Base-by-base conservation (phyloP, 208 protist genomes). In the Leishmania martiniquensis region DNA sequence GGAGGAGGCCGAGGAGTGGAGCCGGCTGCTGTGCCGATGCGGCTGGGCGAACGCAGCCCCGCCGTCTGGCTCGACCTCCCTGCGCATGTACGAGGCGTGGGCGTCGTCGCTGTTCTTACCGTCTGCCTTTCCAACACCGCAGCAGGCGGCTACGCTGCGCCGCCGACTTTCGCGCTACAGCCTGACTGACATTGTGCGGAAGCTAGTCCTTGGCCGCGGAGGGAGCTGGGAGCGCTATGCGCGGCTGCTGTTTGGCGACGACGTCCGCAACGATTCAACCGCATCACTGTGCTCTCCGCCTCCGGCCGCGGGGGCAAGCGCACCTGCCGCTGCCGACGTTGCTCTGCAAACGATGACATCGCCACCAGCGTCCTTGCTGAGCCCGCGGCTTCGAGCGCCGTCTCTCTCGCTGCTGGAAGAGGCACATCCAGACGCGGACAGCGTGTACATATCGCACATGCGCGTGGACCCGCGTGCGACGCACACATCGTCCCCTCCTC, bases 11-110 rank as follows among this genome's bases (percentile, higher is more conserved):
- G 80, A 75, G 80, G 80, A 75, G 69, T 83, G 80, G 80, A 47
- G 76, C 32, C 52, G 49, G 68, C 69, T 83, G 60, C 60, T 83
- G 59, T 55, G 74, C 15, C 80, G 80, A 4, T 79, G 80, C 20
- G 73, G 80, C 39, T 83, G 80, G 80, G 80, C 76, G 59, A 79
- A 78, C 52, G 80, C 80, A 1, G 74, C 74, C 4, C 74, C 80
- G 15, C 80, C 80, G 2, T 45, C 49, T 34, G 13, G 39, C 5
- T 10, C 63, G 47, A 15, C 63, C 6, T 65, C 32, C 63, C 15
- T 34, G 20, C 17, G 15, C 55, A 7, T 54, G 22, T 79, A 76
- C 52, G 39, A n/a, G 51, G 44, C 32, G 51, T 83, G 80, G 80
- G 80, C 80, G 1, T 51, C 44, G 20, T 79, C 80, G 1, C 44